Base-by-base conservation (phyloP, 1,284 basidiomycete species). In the Erythrobasidium hasegawianum region DNA sequence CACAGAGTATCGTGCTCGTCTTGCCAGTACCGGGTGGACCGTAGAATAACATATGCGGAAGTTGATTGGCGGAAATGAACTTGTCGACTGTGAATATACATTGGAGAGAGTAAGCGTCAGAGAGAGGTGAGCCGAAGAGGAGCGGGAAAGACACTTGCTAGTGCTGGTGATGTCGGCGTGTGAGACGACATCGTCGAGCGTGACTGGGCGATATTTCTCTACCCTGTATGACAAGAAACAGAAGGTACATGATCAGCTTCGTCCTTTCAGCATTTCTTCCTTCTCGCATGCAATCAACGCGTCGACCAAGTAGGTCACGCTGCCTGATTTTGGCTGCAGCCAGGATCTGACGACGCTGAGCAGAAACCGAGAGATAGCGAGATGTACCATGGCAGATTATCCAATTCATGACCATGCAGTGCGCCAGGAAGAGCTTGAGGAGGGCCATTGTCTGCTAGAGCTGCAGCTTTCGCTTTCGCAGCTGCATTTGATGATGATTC, bases 21-120 rank as follows among this genome's bases (percentile, higher is more conserved):
- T 98, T 98, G 57, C 95, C 95, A 0, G 95, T 98, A 71, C 82
- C 96, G 16, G 96, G 96, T 38, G 96, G 96, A 0, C 96, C 96
- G 75, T 98, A 99, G 78, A 99, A 93, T 50, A 99, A 82, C 22
- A 98, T 81, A 79, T 99, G 96, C 0, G 96, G 96, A 26, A 99
- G 78, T 55, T 94, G 81, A 71, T 95, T 94, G 77, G 92, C 92
- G 72, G 92, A 87, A 73, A 98, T 95, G 77, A 99, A 98, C 76
- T 88, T 89, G 77, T 95, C 90, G 78, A 97, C 94, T 97, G 61
- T n/a, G n/a, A n/a, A n/a, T 13, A 27, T 59, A 0, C 16, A 53
- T 18, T 57, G 20, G 26, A 39, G 53, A 41, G 18, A 58, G 26
- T 29, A n/a, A n/a, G n/a, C n/a, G n/a, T n/a, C n/a, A 55, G 33